Evolutionary conservation across 306 rosid genomes (phyloP).

Genomic region (Erythrophleum fordii): DNA sequence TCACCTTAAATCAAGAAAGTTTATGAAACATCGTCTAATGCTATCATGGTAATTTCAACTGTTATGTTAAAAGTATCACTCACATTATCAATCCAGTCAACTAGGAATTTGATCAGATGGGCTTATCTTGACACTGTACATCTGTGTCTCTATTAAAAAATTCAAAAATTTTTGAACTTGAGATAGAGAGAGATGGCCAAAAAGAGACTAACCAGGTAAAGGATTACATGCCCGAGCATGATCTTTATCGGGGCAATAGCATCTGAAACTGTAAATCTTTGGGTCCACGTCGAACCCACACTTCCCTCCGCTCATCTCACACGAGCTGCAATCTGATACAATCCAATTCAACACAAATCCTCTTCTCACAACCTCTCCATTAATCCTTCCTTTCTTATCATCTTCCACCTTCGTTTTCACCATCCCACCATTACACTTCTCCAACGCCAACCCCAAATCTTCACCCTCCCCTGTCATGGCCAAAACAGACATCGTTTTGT

Average conservation of each 20-base stretch:
- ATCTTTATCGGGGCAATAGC: constrained; percentile 60
- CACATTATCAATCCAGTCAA: not conserved
- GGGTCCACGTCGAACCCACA: constrained; percentile 49
- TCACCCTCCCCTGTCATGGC: constrained; percentile 37
- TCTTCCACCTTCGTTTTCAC: constrained; percentile 24
- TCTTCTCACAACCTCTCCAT: constrained; percentile 37
- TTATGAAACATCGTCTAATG: not conserved
- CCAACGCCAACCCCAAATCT: not conserved
- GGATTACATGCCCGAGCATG: constrained; percentile 47
- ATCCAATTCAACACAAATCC: constrained; percentile 61
- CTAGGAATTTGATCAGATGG: too few species aligned
- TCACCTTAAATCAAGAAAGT: too few species aligned
- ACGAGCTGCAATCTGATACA: constrained; percentile 41
- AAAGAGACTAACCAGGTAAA: constrained; percentile 49
- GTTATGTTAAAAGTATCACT: not conserved
- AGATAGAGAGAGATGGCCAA: too few species aligned
- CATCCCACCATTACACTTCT: constrained; percentile 29
- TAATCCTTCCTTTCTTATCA: not conserved
- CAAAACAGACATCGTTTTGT: constrained; percentile 36
- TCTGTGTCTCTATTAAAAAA: not conserved
- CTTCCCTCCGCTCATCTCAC: constrained; percentile 41
- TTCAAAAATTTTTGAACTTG: not conserved
- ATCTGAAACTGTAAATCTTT: not conserved
- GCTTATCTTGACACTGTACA: not conserved
- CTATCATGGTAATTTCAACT: not conserved